phyloP scores from a whole-genome alignment of 805 yeast genomes.

The Pichia pseudocactophila region DNA sequence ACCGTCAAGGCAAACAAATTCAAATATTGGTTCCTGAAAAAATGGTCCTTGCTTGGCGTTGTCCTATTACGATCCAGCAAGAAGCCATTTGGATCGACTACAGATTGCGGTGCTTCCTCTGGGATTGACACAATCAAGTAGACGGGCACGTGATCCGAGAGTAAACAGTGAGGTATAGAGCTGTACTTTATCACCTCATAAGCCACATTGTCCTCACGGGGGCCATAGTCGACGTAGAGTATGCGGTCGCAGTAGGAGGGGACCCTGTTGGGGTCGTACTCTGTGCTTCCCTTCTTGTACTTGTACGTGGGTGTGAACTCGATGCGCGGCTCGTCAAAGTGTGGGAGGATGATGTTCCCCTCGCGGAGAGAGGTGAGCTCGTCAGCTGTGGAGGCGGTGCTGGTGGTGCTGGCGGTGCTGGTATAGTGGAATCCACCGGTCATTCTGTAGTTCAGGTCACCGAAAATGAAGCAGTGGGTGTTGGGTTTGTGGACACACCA shows the following conservation, averaged over 20 bases:
- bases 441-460: slow-evolving; percentile 80
- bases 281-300: slow-evolving; percentile 36
- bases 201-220: slow-evolving; percentile 3
- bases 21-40: neutral
- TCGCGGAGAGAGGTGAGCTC: slow-evolving; percentile 39
- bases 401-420: neutral
- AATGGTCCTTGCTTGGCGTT: neutral
- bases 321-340: slow-evolving; percentile 60
- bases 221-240: slow-evolving; percentile 42
- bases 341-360: slow-evolving; percentile 42
- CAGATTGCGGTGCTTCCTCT: slow-evolving; percentile 18
- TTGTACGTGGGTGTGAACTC: slow-evolving; percentile 77
- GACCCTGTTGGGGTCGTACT: slow-evolving; percentile 47
- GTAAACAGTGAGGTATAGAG: slow-evolving; percentile 37
- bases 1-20: no score
- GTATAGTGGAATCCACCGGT: slow-evolving; percentile 14
- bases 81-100: neutral
- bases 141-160: slow-evolving; percentile 83
- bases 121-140: slow-evolving; percentile 36
- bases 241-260: slow-evolving; percentile 94
- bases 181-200: slow-evolving; percentile 34
- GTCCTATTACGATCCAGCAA: neutral
- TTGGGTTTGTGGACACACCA: slow-evolving; percentile 41
- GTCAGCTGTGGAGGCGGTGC: slow-evolving; percentile 25
- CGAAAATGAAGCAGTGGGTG: slow-evolving; percentile 62